Conservation (phyloP, 2,329 filamentous ascomycete species). For the Camptophora hylomeconis region DNA sequence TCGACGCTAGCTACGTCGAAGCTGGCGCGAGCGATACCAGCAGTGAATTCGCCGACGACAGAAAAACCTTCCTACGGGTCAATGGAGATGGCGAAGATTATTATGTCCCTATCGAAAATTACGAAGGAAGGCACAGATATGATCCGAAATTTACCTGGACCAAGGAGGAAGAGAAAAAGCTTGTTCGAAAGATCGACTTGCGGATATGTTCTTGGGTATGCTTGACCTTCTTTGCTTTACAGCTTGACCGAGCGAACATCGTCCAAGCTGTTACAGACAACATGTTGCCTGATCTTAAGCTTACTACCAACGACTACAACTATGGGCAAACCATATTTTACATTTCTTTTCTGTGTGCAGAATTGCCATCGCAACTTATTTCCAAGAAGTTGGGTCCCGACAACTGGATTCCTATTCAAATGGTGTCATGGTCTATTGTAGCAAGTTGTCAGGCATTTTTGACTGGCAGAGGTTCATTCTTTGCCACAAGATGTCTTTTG, state of each 20-base stretch:
- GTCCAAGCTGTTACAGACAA: slow-evolving; percentile 44
- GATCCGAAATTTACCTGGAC: slow-evolving; percentile 21
- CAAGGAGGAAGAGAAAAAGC: slow-evolving; percentile 27
- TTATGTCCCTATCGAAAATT: slow-evolving; percentile 16
- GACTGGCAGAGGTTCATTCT: slow-evolving; percentile 28
- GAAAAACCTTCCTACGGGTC: too few relatives aligned
- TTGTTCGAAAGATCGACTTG: slow-evolving; percentile 33
- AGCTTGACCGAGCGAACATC: slow-evolving; percentile 47
- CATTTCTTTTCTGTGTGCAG: slow-evolving; percentile 37
- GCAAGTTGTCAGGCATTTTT: slow-evolving; percentile 31
- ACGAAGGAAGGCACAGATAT: slow-evolving; percentile 37
- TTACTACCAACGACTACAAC: slow-evolving; percentile 21
- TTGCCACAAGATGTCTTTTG: slow-evolving; percentile 30
- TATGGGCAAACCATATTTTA: slow-evolving; percentile 43
- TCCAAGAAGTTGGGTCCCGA: slow-evolving; percentile 42
- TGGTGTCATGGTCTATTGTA: slow-evolving; percentile 25
- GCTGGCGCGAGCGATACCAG: too few relatives aligned
- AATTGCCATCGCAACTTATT: slow-evolving; percentile 45
- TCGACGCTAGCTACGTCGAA: too few relatives aligned
- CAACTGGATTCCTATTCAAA: slow-evolving; percentile 42
- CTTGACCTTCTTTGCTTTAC: slow-evolving; percentile 46
- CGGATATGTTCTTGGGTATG: slow-evolving; percentile 24
- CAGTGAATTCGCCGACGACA: too few relatives aligned
- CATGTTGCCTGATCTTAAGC: slow-evolving; percentile 31
- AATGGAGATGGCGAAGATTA: slow-evolving; percentile 12